Conservation (phyloP, 2,329 filamentous ascomycete genomes). For the Aspergillus sp. region DNA sequence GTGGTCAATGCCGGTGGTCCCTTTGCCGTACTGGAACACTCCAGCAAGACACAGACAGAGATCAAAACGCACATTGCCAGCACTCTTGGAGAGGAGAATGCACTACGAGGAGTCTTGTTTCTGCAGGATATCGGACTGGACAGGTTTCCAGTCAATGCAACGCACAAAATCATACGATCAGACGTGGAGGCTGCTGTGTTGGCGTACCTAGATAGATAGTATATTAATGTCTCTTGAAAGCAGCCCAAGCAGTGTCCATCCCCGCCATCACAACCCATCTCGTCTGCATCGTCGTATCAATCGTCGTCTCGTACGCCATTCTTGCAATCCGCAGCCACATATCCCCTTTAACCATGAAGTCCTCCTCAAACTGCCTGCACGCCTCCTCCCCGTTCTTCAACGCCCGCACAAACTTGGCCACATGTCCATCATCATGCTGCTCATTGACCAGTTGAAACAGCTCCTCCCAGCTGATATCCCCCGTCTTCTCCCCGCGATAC, state of each 20-base stretch:
- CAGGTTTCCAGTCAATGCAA: not conserved
- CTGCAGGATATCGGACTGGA: not conserved
- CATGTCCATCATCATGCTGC: slow-evolving; percentile 13
- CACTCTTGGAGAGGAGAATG: not conserved
- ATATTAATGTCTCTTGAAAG: not conserved
- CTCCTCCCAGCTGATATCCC: not conserved
- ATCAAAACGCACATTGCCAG: not conserved
- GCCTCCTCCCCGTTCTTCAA: slow-evolving; percentile 10
- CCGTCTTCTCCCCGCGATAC: not conserved
- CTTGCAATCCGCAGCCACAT: slow-evolving; percentile 10
- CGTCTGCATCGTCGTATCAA: not conserved
- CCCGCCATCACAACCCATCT: slow-evolving; percentile 6
- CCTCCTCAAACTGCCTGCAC: slow-evolving; percentile 2
- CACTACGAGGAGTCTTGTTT: not conserved
- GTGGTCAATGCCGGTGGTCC: not conserved
- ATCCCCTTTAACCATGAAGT: slow-evolving; percentile 3
- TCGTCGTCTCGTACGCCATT: slow-evolving; percentile 7
- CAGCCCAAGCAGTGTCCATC: slow-evolving; percentile 1
- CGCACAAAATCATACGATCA: not conserved
- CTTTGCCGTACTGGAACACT: not conserved
- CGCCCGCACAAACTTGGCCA: slow-evolving; percentile 10
- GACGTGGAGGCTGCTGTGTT: not conserved
- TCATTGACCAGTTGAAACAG: slow-evolving; percentile 2
- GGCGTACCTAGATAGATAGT: not conserved
- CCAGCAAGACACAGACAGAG: not conserved